Evolutionary conservation across 2,329 filamentous ascomycete species (phyloP), one percentile per base, ranked within the genome.

Genomic region (Verticillium nonalfalfae): DNA sequence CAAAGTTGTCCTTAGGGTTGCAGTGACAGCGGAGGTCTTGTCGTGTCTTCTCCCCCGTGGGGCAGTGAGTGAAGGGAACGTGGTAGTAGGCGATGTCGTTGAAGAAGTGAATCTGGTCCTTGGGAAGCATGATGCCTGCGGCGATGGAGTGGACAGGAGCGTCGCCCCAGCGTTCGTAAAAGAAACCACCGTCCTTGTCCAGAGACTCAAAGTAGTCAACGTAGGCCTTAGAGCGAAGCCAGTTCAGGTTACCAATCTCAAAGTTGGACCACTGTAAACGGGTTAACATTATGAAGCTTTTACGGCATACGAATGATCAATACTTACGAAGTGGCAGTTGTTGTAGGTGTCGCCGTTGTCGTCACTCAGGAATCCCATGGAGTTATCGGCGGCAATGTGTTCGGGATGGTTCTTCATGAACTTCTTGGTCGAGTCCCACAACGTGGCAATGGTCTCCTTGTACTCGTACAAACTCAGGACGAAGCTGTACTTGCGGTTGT

Each of bases 81-180:
- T 99, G 95, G 77, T 93, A 97, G 78, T 99, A 99, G 63, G 91
- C 94, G 70, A 99, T 99, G 72, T 99, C 94, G 76, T 99, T 91
- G 82, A 98, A 99, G 81, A 99, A 99, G 76, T 99, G 95, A 65
- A 99, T 87, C 74, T 99, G 88, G 58, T 95, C 90, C 80, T 96
- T 97, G 76, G 90, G 89, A 66, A 99, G 82, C 75, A 98, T 84
- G 50, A 99, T 79, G 63, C 85, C 85, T 3, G 95, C 95, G 14
- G 91, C 95, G 68, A 99, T 97, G n/a, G 94, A 97, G 79, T 99
- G 95, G 6, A 99, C 92, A 0, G 95, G 95, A 6, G 95, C 95
- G 76, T 99, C 94, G 63, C 94, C 94, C 94, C 94, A 99, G 69
- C 94, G 89, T 78, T 99, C 95, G 75, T 98, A 98, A 82, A 97